A percentile compares a stretch with the other conserved stretches of the same genome.
Conservation (phyloP, 1,139 yeast species). For the Debaryomyces sp. region DNA sequence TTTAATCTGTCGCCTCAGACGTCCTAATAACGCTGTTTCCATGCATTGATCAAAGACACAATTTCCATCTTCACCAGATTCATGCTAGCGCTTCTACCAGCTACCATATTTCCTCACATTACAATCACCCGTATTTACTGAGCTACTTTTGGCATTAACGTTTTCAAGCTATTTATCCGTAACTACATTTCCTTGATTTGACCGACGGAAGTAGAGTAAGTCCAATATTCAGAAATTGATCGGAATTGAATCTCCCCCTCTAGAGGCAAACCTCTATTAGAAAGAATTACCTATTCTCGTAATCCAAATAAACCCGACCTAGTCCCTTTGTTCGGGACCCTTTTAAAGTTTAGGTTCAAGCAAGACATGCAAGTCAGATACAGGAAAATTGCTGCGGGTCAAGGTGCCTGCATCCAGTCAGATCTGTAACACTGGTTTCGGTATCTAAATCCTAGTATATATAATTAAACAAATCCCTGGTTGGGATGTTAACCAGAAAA, state of each 20-base stretch:
- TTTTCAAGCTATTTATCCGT: too few relatives aligned
- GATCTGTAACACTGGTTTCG: conserved; percentile 5
- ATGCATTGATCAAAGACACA: neutral
- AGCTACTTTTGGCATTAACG: too few relatives aligned
- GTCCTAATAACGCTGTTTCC: neutral
- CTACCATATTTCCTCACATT: neutral
- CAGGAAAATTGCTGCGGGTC: neutral
- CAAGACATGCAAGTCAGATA: neutral
- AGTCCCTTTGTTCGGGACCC: conserved; percentile 3
- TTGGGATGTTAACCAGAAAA: neutral
- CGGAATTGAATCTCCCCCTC: neutral
- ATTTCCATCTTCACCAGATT: too few relatives aligned
- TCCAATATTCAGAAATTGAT: neutral
- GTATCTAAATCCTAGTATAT: neutral
- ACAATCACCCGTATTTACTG: too few relatives aligned
- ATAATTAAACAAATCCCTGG: conserved; percentile 1
- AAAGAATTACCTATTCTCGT: neutral
- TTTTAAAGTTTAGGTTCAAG: conserved; percentile 3
- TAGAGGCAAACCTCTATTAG: neutral
- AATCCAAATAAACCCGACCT: neutral
- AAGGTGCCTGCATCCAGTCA: neutral
- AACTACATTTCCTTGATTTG: neutral
- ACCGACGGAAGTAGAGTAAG: neutral
- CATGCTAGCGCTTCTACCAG: too few relatives aligned
- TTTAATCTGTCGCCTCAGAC: neutral